Evolutionary conservation across 306 rosid species (phyloP).

Genomic region (Gastrolobium bilobum): DNA sequence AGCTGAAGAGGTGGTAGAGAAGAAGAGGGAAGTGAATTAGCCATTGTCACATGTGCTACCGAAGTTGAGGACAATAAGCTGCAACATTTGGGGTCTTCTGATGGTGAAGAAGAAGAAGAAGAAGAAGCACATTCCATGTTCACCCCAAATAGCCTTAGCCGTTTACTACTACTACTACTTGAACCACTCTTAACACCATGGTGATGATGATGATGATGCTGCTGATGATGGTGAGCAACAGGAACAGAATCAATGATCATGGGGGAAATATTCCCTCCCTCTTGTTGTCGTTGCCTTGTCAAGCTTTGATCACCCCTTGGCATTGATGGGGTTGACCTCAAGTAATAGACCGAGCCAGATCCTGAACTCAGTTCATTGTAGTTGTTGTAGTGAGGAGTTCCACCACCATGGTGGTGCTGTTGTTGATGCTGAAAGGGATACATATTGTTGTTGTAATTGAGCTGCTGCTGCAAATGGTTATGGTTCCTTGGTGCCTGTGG

Average conservation of each 20-base stretch:
- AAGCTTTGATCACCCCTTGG: constrained; percentile 36
- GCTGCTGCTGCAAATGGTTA: constrained; percentile 44
- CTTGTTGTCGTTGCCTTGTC: constrained; percentile 45
- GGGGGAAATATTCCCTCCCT: constrained; percentile 41
- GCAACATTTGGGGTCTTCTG: constrained; percentile 54
- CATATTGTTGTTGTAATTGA: constrained; percentile 50
- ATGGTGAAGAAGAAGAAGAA: constrained; percentile 42
- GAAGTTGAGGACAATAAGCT: constrained; percentile 47
- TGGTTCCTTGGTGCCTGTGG: constrained; percentile 30
- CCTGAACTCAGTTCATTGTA: constrained; percentile 49
- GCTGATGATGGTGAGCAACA: constrained; percentile 43
- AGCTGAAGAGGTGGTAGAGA: constrained; percentile 46
- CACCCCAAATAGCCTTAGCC: constrained; percentile 84
- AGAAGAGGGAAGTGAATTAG: constrained; percentile 47
- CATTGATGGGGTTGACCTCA: constrained; percentile 47
- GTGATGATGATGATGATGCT: neutral
- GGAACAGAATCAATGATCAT: constrained; percentile 68
- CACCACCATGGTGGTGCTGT: constrained; percentile 38
- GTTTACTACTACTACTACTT: constrained; percentile 12
- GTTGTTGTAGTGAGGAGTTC: constrained; percentile 21
- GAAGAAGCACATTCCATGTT: constrained; percentile 78
- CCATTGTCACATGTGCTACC: constrained; percentile 36
- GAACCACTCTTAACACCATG: constrained; percentile 26
- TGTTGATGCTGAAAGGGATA: constrained; percentile 38
- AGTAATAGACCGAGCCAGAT: constrained; percentile 52